Base-by-base conservation (phyloP, 768 basidiomycete genomes). In the Pleurotus tuoliensis region DNA sequence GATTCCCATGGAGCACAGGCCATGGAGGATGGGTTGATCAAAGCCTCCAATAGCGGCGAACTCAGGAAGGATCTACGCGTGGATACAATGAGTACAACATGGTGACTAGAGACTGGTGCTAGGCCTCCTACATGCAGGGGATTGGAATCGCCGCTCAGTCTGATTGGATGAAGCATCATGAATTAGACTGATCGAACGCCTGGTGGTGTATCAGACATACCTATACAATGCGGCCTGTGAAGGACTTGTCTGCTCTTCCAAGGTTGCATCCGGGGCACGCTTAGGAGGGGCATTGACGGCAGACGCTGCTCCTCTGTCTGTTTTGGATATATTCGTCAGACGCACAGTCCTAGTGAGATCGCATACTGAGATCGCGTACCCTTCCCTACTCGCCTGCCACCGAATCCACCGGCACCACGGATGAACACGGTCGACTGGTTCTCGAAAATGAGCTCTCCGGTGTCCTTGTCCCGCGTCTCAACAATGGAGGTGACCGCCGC, bases 371-470 rank as follows among this genome's bases (percentile, higher is more conserved):
- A 34, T 34, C 18, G 45, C 65, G 7, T 56, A 92, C 94, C 92
- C 48, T 75, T 83, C 30, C 94, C 94, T 27, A 70, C 73, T 57
- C 92, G 90, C 75, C 90, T 92, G 15, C 97, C 97, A 2, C 93
- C 93, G 69, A 99, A 97, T 0, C 94, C 95, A n/a, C 97, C 97
- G 22, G 91, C 81, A 1, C 94, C 95, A 56, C 97, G 91, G 60
- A 96, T 84, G 71, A 98, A 90, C 1, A 95, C 77, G 0, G 96
- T 99, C 11, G 86, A 82, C 68, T 95, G 91, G 70, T 92, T 97
- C 73, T 97, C 94, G 66, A 92, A 96, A 54, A 98, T 79, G 53
- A 92, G 72, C 55, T 89, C 76, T 2, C 94, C 94, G 0, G 86
- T 83, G 45, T 66, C 66, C 66, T 88, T 87, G 71, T 98, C 92